Evolutionary conservation across 78 protist species (phyloP).

Genomic region (Dictyostelium purpureum): DNA sequence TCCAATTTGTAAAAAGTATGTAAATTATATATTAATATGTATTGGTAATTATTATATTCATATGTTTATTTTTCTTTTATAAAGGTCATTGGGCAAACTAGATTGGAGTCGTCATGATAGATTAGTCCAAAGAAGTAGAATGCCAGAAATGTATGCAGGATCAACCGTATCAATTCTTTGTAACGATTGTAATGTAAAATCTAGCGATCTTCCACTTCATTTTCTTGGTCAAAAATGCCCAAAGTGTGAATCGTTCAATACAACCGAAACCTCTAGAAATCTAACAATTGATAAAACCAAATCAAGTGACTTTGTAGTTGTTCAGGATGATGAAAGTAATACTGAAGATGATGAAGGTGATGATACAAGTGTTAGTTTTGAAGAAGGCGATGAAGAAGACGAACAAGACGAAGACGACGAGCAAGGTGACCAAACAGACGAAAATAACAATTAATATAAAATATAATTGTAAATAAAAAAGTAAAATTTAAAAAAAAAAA

Average conservation of each 20-base stretch:
- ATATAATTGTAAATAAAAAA: neutral
- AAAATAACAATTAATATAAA: neutral
- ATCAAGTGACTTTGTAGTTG: neutral
- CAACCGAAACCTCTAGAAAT: conserved; percentile 37
- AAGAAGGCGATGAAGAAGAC: conserved; percentile 20
- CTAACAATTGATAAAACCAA: conserved; percentile 6
- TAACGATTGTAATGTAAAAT: conserved; percentile 67
- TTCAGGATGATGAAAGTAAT: neutral
- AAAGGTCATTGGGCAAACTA: conserved; percentile 25
- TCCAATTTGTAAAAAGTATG: conserved; percentile 84
- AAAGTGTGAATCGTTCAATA: conserved; percentile 72
- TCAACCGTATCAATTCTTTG: conserved; percentile 48
- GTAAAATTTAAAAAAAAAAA: neutral
- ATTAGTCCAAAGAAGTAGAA: conserved; percentile 7
- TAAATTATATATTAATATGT: neutral
- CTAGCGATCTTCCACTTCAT: conserved; percentile 22
- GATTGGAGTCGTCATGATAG: conserved; percentile 38
- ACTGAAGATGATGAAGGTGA: neutral
- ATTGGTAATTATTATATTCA: neutral
- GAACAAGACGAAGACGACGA: conserved; percentile 5
- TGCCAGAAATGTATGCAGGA: conserved; percentile 84
- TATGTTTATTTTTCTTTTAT: neutral
- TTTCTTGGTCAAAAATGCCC: conserved; percentile 77
- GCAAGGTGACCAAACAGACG: neutral
- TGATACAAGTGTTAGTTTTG: neutral